These are phyloP conservation scores for Collariella sp. DNA, from an alignment of 495 filamentous ascomycete species.

Conservation along the genomic window DNA sequence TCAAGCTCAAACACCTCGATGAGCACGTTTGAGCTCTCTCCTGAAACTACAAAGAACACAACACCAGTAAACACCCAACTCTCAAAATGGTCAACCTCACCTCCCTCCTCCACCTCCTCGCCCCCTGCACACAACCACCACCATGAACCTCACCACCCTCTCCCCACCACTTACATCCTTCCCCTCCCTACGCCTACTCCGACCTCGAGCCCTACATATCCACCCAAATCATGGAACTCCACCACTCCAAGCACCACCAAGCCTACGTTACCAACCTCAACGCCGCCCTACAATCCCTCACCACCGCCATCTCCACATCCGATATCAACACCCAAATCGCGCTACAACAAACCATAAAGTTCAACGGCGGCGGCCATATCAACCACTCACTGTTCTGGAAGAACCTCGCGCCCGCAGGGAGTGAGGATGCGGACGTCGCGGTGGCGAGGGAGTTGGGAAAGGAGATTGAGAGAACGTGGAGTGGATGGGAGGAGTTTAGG, in stretches of 20 bases:
- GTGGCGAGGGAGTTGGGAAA: conserved; percentile 51
- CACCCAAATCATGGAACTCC: conserved; percentile 90
- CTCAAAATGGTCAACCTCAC: conserved; percentile 27
- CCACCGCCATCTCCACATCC: conserved; percentile 40
- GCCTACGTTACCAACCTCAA: conserved; percentile 68
- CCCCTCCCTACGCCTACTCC: conserved; percentile 40
- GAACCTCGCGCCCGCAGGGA: conserved; percentile 67
- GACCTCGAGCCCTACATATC: conserved; percentile 88
- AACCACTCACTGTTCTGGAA: conserved; percentile 94
- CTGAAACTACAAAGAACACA: neutral
- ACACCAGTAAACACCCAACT: no score
- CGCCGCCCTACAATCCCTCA: conserved; percentile 46
- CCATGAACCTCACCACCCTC: conserved; percentile 23
- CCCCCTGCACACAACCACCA: conserved; percentile 9
- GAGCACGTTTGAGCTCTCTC: conserved; percentile 13
- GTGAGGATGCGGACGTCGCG: conserved; percentile 54
- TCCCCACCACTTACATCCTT: conserved; percentile 26
- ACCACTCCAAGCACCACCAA: conserved; percentile 64
- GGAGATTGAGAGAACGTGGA: conserved; percentile 57
- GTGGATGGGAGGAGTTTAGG: conserved; percentile 64
- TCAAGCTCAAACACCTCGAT: conserved; percentile 7
- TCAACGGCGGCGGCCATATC: conserved; percentile 86
- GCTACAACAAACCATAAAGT: conserved; percentile 73
- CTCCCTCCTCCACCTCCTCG: conserved; percentile 9
- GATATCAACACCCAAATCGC: conserved; percentile 55